Percentiles rank a stretch among this genome's conserved stretches.
Evolutionary conservation across 2,329 filamentous ascomycete species (phyloP).

Genomic region (Graphiopsis chlorocephala): DNA sequence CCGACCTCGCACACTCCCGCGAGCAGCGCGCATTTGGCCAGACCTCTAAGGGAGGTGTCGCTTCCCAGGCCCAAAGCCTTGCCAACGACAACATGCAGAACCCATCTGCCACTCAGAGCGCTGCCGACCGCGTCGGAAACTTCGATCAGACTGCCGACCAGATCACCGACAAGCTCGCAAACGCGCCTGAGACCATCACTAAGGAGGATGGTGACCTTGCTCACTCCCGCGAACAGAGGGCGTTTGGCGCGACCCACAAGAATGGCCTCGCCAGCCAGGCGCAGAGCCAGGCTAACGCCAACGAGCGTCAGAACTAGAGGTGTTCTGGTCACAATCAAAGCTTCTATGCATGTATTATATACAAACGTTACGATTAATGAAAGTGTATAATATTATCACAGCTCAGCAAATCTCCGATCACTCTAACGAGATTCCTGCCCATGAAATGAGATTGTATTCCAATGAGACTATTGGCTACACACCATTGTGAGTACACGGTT

Average conservation of each 20-base stretch:
- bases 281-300: conserved; percentile 31
- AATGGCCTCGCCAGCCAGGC: conserved; percentile 35
- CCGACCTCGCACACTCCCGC: conserved; percentile 30
- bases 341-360: neutral
- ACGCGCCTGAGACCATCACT: conserved; percentile 32
- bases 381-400: neutral
- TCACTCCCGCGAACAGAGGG: conserved; percentile 33
- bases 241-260: conserved; percentile 33
- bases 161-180: conserved; percentile 34
- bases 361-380: neutral
- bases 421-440: neutral
- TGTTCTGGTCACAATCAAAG: neutral
- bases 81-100: conserved; percentile 31
- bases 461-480: neutral
- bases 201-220: conserved; percentile 34
- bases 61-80: conserved; percentile 33
- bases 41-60: conserved; percentile 34
- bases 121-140: conserved; percentile 33
- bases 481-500: neutral
- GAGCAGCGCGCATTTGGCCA: conserved; percentile 34
- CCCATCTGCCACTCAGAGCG: conserved; percentile 30
- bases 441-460: neutral
- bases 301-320: conserved; percentile 24
- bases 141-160: conserved; percentile 31
- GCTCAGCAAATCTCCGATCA: neutral